Base-by-base conservation (phyloP, 75 land plant genomes). In the Gnetum montanum region DNA sequence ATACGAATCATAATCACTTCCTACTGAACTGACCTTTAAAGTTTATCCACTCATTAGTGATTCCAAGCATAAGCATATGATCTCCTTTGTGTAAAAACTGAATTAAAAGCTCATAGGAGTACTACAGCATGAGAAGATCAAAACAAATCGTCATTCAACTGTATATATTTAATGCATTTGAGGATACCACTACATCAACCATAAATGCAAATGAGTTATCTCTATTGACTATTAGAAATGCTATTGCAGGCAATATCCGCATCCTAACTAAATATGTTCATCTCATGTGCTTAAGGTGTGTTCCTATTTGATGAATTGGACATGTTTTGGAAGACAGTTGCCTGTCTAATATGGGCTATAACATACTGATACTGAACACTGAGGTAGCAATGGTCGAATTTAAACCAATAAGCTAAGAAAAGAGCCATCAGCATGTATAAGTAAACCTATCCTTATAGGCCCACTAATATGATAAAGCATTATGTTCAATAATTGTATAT, bases 41-140 rank as follows among this genome's bases (percentile, higher is more conserved):
- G 40, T 95, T 90, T 28, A 95, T 80, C 46, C 69, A 92, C 52
- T 85, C 90, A 67, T 95, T 95, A 43, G 90, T 80, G 57, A 95
- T 60, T 43, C 92, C 88, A 57, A 95, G 99, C 77, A 95, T 95
- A 24, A 77, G 52, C 41, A 84, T 67, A 30, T 76, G 76, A 46
- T 90, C 79, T 25, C 88, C 71, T 51, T 77, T 84, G 54, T 81
- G 99, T 26, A 95, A 73, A 60, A 74, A 90, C 64, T 95, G 96
- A 68, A 95, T 66, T 4, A 95, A 84, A 13, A 95, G 71, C 43
- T 95, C 88, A 62, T 86, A 90, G 4, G 99, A 90, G 33, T 90
- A 95, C 99, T 92, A 71, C 51, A 49, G 52, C 6, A 31, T 18
- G 8, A 50, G 13, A 51, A 49, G 35, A 16, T 31, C 30, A 29